A percentile compares a stretch with the other conserved stretches of the same genome.
Conservation (phyloP, 345 rosid species). For the Leavenworthia alabamica region DNA sequence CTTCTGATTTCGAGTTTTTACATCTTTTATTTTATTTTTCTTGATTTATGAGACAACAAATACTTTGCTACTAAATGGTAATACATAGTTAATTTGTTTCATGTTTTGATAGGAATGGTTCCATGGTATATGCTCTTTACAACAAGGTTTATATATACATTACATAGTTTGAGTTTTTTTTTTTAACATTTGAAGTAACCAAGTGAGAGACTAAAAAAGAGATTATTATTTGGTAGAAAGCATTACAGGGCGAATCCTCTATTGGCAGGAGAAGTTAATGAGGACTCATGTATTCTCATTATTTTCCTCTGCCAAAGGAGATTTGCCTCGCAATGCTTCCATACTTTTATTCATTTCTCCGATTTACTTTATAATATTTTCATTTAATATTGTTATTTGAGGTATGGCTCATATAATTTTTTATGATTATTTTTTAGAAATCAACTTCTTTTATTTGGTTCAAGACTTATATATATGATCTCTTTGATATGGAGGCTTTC, state of each 20-base stretch:
- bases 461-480: neutral
- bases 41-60: neutral
- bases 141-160: constrained; percentile 8
- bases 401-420: neutral
- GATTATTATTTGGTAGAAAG: constrained; percentile 4
- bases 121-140: constrained; percentile 17
- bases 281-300: neutral
- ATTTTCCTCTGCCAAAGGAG: constrained; percentile 30
- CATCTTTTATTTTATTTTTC: neutral
- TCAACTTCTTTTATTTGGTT: neutral
- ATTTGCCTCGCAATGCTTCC: constrained; percentile 28
- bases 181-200: neutral
- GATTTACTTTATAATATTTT: neutral
- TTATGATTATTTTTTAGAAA: neutral
- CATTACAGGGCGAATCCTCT: constrained; percentile 26
- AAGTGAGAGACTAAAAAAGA: neutral
- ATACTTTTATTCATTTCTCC: neutral
- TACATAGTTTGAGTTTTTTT: neutral
- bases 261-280: constrained; percentile 21
- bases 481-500: neutral
- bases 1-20: constrained; percentile 4
- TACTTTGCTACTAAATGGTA: neutral
- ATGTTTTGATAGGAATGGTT: constrained; percentile 14
- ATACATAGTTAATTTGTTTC: neutral
- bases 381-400: neutral